These are phyloP conservation scores for Eucommia ulmoides DNA, from an alignment of 257 asterid species.

Conservation along the genomic window DNA sequence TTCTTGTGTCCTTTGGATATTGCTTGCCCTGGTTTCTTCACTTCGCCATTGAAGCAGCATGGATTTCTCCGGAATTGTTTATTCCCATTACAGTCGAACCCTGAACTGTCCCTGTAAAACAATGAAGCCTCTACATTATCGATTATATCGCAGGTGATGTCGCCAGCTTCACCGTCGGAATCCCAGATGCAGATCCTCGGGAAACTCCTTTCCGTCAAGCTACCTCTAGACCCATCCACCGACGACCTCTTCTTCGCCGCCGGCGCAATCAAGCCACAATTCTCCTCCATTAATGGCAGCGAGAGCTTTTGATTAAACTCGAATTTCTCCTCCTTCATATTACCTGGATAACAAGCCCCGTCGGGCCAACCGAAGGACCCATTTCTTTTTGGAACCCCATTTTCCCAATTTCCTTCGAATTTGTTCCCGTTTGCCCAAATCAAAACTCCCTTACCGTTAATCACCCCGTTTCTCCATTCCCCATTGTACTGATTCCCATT, in stretches of 20 bases:
- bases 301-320: slow-evolving; percentile 27
- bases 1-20: slow-evolving; percentile 91
- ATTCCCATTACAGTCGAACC: slow-evolving; percentile 40
- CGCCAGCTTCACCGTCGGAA: slow-evolving; percentile 94
- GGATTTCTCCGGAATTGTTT: slow-evolving; percentile 74
- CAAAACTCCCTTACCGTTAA: slow-evolving; percentile 73
- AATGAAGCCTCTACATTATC: slow-evolving; percentile 77
- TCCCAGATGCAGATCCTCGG: slow-evolving; percentile 96
- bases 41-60: slow-evolving; percentile 47
- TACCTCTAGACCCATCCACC: slow-evolving; percentile 32
- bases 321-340: slow-evolving; percentile 32
- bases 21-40: slow-evolving; percentile 78
- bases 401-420: slow-evolving; percentile 80
- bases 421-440: slow-evolving; percentile 79
- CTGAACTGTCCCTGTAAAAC: slow-evolving; percentile 48
- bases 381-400: slow-evolving; percentile 62
- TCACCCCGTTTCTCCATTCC: slow-evolving; percentile 78
- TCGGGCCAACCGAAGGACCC: slow-evolving; percentile 95
- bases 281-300: slow-evolving; percentile 35
- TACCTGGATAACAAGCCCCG: slow-evolving; percentile 79
- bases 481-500: slow-evolving; percentile 79
- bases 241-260: slow-evolving; percentile 66
- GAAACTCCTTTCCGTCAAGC: slow-evolving; percentile 41
- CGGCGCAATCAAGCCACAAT: slow-evolving; percentile 47
- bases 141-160: slow-evolving; percentile 87